Conservation (phyloP, 2,329 filamentous ascomycete genomes). For the Alternaria arborescens region DNA sequence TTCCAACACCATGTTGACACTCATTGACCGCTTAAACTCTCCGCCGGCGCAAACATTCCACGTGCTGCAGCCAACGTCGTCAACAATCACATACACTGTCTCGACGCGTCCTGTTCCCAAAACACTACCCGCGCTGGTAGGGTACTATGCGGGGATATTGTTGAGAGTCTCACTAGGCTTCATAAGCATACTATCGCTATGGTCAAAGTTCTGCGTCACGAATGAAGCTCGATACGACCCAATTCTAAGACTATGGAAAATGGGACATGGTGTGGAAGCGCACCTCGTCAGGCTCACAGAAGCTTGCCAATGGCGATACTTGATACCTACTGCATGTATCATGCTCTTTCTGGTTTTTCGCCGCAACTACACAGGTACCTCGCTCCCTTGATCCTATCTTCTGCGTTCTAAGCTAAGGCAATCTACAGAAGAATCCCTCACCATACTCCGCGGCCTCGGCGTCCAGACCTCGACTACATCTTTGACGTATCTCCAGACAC, state of each 20-base stretch:
- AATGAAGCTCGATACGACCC: slow-evolving; percentile 5
- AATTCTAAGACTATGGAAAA: slow-evolving; percentile 8
- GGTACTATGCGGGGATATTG: slow-evolving; percentile 56
- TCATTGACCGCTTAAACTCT: slow-evolving; percentile 37
- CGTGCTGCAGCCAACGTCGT: slow-evolving; percentile 66
- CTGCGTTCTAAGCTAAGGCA: slow-evolving; percentile 17
- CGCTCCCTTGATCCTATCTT: neutral
- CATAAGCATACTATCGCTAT: slow-evolving; percentile 50
- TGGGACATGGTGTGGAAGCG: slow-evolving; percentile 17
- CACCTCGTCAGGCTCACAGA: slow-evolving; percentile 50
- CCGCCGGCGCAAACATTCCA: slow-evolving; percentile 39
- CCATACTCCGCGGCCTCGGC: slow-evolving; percentile 87
- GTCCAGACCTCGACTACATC: slow-evolving; percentile 84
- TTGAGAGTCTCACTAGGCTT: slow-evolving; percentile 56
- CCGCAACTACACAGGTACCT: slow-evolving; percentile 61
- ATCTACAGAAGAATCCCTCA: slow-evolving; percentile 77
- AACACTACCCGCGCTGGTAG: slow-evolving; percentile 57
- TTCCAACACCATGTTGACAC: slow-evolving; percentile 22
- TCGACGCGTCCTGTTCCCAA: slow-evolving; percentile 73
- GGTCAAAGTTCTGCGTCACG: slow-evolving; percentile 35
- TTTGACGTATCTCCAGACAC: slow-evolving; percentile 69
- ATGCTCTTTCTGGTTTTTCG: slow-evolving; percentile 57
- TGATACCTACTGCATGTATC: slow-evolving; percentile 51
- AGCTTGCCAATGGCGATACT: slow-evolving; percentile 52
- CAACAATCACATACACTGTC: slow-evolving; percentile 91